These are phyloP conservation scores for Oryza australiensis DNA, from an alignment of 176 grass and related monocot species.

Conservation along the genomic window DNA sequence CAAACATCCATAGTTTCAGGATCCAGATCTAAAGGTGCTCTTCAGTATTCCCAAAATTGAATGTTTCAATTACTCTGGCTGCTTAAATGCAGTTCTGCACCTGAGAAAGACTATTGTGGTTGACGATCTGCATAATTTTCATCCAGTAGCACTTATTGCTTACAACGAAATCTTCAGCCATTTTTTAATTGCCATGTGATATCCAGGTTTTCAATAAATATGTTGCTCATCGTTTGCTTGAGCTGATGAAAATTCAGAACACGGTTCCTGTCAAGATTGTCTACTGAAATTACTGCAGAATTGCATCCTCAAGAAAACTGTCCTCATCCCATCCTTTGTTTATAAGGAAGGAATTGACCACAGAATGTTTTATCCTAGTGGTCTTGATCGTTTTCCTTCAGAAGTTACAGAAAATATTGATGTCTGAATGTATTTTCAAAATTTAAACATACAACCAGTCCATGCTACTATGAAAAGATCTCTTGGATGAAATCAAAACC, in stretches of 20 bases:
- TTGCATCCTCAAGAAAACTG: neutral
- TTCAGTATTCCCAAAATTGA: neutral
- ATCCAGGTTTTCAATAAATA: neutral
- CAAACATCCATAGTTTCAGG: neutral
- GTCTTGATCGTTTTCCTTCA: neutral
- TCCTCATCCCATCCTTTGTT: constrained; percentile 1
- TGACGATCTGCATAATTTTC: neutral
- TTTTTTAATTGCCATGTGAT: neutral
- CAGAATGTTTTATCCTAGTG: neutral
- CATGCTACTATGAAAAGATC: neutral
- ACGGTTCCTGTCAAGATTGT: constrained; percentile 6
- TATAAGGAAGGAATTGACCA: neutral
- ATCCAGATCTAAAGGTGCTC: constrained; percentile 8
- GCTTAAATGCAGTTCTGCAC: neutral
- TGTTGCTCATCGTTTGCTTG: neutral
- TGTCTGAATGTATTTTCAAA: constrained; percentile 8
- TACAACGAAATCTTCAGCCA: neutral
- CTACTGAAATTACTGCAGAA: neutral
- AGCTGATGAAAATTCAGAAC: neutral
- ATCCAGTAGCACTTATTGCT: neutral
- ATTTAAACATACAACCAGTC: constrained; percentile 28
- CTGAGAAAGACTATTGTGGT: neutral
- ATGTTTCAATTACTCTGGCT: neutral
- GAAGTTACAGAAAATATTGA: neutral
- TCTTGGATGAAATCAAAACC: constrained; percentile 34